Evolutionary conservation across 1,284 basidiomycete genomes (phyloP), one percentile per base, ranked within the genome.

Genomic region (Puccinia triticina): DNA sequence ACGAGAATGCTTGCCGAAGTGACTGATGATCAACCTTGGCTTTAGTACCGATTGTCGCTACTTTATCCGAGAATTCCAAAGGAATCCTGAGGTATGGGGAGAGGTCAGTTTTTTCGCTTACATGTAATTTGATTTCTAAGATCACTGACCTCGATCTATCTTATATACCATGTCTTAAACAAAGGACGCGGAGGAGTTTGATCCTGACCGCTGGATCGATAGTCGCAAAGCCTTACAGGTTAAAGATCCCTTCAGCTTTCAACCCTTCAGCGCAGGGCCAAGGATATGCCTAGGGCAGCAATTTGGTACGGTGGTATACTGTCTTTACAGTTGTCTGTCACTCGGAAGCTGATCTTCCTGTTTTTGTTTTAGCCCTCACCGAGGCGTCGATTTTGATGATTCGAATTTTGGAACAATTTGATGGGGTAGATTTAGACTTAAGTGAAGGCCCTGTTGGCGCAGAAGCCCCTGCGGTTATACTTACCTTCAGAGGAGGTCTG

Each of bases 321-420:
- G n/a, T 48, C 50, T 10, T 26, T 18, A 48, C 4, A 8, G 23
- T 46, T 34, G 2, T 26, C 12, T 14, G 37, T 21, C 46, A 2
- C 3, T 55, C 34, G n/a, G 40, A 29, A 18, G 12, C 61, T 67
- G 53, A n/a, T 37, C 32, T 53, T 53, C 4, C 11, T 23, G 14
- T 48, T 46, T 34, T 46, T 53, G 8, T 14, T 40, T n/a, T 61
- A 81, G 78, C 92, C 3, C 91, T 91, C 83, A 92, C 92, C 85
- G 91, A 93, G 85, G 90, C 91, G 66, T 90, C 91, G 2, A 93
- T 90, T 85, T 91, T 92, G 86, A 89, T 93, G 50, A 90, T 91
- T 12, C 88, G 91, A 43, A 86, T 93, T 37, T 85, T 93, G 72
- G 92, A 93, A 84, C 88, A 88, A 32, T 92, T 91, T 84, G 89